Percentiles rank a stretch among this genome's conserved stretches.
phyloP scores from a whole-genome alignment of 805 yeast genomes.

The Metschnikowia drakensbergensis region DNA sequence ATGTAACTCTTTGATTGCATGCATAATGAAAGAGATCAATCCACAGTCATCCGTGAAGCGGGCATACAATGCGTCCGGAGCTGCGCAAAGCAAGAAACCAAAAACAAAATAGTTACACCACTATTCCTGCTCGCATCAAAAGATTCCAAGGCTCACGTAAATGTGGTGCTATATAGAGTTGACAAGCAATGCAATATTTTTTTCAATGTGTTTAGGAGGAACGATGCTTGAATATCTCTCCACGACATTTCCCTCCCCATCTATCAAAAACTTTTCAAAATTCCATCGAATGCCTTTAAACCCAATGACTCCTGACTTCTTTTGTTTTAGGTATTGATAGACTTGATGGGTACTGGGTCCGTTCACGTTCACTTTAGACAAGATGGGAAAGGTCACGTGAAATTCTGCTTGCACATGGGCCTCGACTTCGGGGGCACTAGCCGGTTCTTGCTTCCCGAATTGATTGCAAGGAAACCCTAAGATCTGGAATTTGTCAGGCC shows the following conservation, averaged over 20 bases:
- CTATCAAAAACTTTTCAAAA: slow-evolving; percentile 69
- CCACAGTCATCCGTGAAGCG: slow-evolving; percentile 10
- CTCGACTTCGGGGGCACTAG: slow-evolving; percentile 39
- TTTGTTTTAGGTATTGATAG: slow-evolving; percentile 27
- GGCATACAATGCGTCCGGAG: neutral
- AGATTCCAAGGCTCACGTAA: neutral
- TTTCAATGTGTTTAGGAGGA: slow-evolving; percentile 58
- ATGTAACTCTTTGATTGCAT: slow-evolving; percentile 70
- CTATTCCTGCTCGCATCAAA: neutral
- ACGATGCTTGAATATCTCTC: slow-evolving; percentile 64
- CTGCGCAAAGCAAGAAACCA: neutral
- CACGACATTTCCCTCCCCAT: slow-evolving; percentile 53
- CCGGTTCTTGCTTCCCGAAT: slow-evolving; percentile 79
- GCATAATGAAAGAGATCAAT: slow-evolving; percentile 62
- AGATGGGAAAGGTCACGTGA: slow-evolving; percentile 36
- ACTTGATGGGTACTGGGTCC: slow-evolving; percentile 31
- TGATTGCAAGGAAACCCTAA: slow-evolving; percentile 92
- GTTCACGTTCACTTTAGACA: slow-evolving; percentile 36
- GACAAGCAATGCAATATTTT: slow-evolving; percentile 19
- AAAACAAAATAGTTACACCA: slow-evolving; percentile 1
- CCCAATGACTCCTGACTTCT: slow-evolving; percentile 30
- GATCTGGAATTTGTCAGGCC: slow-evolving; percentile 58
- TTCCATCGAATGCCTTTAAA: slow-evolving; percentile 63
- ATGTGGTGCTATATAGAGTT: slow-evolving; percentile 2
- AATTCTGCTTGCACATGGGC: slow-evolving; percentile 20